Conservation (phyloP, 2,329 filamentous ascomycete species). For the Ceratocystis smalleyi region DNA sequence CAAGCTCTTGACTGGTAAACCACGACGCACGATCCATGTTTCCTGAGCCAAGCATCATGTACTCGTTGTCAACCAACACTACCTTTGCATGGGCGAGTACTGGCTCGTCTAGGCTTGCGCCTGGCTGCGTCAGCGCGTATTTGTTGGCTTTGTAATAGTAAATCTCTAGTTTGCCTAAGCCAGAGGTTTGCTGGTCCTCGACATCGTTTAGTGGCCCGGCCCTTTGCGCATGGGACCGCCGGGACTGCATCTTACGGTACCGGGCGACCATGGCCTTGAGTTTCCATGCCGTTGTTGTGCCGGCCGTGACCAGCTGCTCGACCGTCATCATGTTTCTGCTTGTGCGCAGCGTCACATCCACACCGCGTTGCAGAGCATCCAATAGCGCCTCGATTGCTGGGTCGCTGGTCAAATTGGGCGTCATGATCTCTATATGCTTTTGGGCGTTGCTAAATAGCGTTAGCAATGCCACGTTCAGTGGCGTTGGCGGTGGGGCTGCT, state of each 20-base stretch:
- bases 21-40: slow-evolving; percentile 77
- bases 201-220: slow-evolving; percentile 18
- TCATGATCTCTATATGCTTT: slow-evolving; percentile 50
- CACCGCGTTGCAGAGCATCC: slow-evolving; percentile 45
- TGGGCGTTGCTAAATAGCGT: slow-evolving; percentile 44
- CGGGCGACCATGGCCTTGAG: slow-evolving; percentile 42
- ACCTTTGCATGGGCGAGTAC: slow-evolving; percentile 66
- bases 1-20: slow-evolving; percentile 75
- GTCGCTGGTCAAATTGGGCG: slow-evolving; percentile 59
- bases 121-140: slow-evolving; percentile 18
- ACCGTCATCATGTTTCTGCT: slow-evolving; percentile 56
- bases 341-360: slow-evolving; percentile 53
- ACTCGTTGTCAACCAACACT: slow-evolving; percentile 53
- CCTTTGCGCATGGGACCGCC: slow-evolving; percentile 4
- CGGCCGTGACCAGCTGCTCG: slow-evolving; percentile 67
- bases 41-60: slow-evolving; percentile 58
- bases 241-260: slow-evolving; percentile 28
- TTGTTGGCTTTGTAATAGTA: slow-evolving; percentile 39
- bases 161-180: slow-evolving; percentile 38
- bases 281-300: slow-evolving; percentile 54
- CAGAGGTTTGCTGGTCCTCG: slow-evolving; percentile 28
- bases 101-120: slow-evolving; percentile 36
- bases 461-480: slow-evolving; percentile 50
- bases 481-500: slow-evolving; percentile 42
- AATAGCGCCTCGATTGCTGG: slow-evolving; percentile 48